Conservation (phyloP, 2,329 filamentous ascomycete species). For the Tolypocladium nubicola region DNA sequence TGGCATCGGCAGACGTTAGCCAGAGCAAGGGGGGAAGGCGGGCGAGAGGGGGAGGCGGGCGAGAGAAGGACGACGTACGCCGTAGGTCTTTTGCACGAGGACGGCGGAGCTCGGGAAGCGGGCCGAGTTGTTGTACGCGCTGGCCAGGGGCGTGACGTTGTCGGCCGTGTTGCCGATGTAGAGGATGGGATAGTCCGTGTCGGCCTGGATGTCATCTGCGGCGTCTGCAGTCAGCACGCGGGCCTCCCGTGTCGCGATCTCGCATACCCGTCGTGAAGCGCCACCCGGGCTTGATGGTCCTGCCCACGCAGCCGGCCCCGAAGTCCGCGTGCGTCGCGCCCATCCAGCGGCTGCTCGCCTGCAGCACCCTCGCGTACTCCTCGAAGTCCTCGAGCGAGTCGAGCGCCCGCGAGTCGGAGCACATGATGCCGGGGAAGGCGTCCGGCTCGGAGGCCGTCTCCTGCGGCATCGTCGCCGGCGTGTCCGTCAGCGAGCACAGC, state of each 20-base stretch:
- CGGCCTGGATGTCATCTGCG: slow-evolving; percentile 17
- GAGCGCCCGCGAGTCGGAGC: slow-evolving; percentile 26
- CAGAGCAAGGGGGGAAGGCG: no score
- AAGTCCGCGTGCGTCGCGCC: slow-evolving; percentile 33
- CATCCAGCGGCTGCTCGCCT: slow-evolving; percentile 25
- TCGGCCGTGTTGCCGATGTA: slow-evolving; percentile 34
- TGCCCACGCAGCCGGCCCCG: slow-evolving; percentile 26
- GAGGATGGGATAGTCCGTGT: slow-evolving; percentile 32
- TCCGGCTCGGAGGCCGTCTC: slow-evolving; percentile 20
- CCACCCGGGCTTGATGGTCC: slow-evolving; percentile 27
- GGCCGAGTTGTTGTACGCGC: slow-evolving; percentile 31
- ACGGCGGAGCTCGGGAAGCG: slow-evolving; percentile 34
- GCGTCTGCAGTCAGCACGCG: neutral
- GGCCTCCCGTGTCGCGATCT: neutral
- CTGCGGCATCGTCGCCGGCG: slow-evolving; percentile 14
- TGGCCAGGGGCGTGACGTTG: slow-evolving; percentile 36
- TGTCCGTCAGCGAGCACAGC: slow-evolving; percentile 9
- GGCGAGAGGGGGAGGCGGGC: neutral
- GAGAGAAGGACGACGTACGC: slow-evolving; percentile 22
- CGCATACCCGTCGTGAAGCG: slow-evolving; percentile 21
- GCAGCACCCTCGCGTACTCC: slow-evolving; percentile 20
- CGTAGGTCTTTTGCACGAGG: slow-evolving; percentile 38
- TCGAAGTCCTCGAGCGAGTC: slow-evolving; percentile 23
- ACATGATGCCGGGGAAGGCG: slow-evolving; percentile 34
- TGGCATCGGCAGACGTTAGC: slow-evolving; percentile 9